Evolutionary conservation across 2,329 filamentous ascomycete genomes (phyloP), one percentile per base, ranked within the genome.

Genomic region (Xylogone sp.): DNA sequence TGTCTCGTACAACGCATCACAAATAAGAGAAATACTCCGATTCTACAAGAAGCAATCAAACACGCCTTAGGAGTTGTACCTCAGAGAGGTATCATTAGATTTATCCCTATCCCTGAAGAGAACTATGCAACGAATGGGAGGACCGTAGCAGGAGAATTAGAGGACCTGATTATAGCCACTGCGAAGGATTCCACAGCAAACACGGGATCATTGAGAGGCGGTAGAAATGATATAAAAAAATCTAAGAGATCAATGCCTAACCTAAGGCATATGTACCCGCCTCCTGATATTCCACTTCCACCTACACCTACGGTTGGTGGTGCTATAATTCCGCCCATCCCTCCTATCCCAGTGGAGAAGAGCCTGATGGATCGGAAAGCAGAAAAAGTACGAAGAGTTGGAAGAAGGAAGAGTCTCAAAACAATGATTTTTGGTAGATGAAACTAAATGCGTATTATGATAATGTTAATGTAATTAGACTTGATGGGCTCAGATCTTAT

Each of bases 21-120:
- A 48, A 96, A 96, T 71, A 87, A 88, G 66, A 83, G 90, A 56
- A 94, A 93, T 67, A 83, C 89, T 1, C 77, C 79, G n/a, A 71
- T 95, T 18, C 79, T 95, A 3, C 88, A 94, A 64, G 76, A 75
- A n/a, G 86, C 88, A 65, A 79, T 96, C 68, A 76, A 83, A 13
- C 86, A 90, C 21, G 76, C 83, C 1, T 74, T 96, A 0, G 79
- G 81, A 2, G 88, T 96, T 2, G 62, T 75, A 0, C 68, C 84
- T 0, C 74, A 81, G 1, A 79, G 89, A 39, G 90, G 91, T 1
- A 76, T 91, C 29, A 70, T 96, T 51, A 83, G 84, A 29, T 96
- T 93, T 61, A 70, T 83, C 6, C 72, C 86, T 1, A 79, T 90
- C 3, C 67, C 78, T 0, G 88, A 93, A 61, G 86, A 90, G 51